These are phyloP conservation scores for Porogramme epimiltina DNA, from an alignment of 1,284 basidiomycete genomes.

Conservation along the genomic window DNA sequence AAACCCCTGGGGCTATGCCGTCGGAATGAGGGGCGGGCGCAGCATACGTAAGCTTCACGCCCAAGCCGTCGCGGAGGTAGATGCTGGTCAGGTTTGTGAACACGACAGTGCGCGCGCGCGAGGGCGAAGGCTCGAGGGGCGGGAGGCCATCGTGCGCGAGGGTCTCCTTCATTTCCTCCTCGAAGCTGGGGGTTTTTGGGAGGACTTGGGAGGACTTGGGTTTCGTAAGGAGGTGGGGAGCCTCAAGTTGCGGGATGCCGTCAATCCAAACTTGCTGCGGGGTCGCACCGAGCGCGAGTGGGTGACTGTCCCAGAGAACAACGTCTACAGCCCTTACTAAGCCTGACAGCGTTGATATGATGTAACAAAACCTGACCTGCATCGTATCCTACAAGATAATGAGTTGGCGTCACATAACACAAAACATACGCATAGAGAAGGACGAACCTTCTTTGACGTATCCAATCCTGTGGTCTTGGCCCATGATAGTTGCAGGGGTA, in stretches of 20 bases:
- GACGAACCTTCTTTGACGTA: slow-evolving; percentile 62
- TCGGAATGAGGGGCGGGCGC: slow-evolving; percentile 4
- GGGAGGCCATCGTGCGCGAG: slow-evolving; percentile 70
- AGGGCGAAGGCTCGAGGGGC: slow-evolving; percentile 47
- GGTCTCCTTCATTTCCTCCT: slow-evolving; percentile 52
- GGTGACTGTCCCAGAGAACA: slow-evolving; percentile 77
- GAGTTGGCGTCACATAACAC: background rate
- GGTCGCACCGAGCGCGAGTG: slow-evolving; percentile 69
- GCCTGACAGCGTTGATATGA: background rate
- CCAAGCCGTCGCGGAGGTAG: slow-evolving; percentile 30
- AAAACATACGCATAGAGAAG: slow-evolving; percentile 26
- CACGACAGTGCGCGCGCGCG: slow-evolving; percentile 44
- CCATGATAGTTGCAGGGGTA: slow-evolving; percentile 76
- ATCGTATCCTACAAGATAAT: slow-evolving; percentile 42
- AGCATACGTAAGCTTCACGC: slow-evolving; percentile 21
- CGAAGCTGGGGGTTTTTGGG: slow-evolving; percentile 62
- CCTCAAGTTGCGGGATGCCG: slow-evolving; percentile 60
- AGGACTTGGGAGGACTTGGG: slow-evolving; percentile 45
- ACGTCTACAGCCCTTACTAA: slow-evolving; percentile 40
- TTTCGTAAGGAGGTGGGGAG: slow-evolving; percentile 47
- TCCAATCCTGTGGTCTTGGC: slow-evolving; percentile 83
- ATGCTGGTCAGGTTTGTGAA: slow-evolving; percentile 61
- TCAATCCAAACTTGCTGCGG: slow-evolving; percentile 78
- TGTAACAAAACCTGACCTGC: slow-evolving; percentile 36
- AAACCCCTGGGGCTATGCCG: slow-evolving; percentile 21